These are phyloP conservation scores for Elsinoe ampelina DNA, from an alignment of 2,329 filamentous ascomycete genomes.

Conservation along the genomic window DNA sequence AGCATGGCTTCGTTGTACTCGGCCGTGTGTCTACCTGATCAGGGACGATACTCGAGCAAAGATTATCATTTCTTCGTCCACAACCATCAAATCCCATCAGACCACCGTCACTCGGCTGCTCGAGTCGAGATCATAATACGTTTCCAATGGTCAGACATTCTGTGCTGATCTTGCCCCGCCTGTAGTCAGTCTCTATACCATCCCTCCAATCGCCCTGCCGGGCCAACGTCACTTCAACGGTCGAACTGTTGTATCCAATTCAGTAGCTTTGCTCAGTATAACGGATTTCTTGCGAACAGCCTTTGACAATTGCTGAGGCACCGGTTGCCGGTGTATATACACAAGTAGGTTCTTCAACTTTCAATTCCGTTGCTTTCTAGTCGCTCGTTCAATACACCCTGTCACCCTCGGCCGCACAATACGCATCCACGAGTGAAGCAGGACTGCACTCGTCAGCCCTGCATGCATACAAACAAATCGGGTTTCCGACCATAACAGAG, in stretches of 20 bases:
- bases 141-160: background rate
- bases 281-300: conserved; percentile 12
- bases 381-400: no score
- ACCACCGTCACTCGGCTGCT: background rate
- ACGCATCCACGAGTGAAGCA: conserved; percentile 1
- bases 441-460: background rate
- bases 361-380: background rate
- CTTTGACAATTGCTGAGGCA: background rate
- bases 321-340: conserved; percentile 2
- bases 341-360: background rate
- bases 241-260: conserved; percentile 8
- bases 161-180: background rate
- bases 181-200: background rate
- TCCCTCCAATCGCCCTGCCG: conserved; percentile 2
- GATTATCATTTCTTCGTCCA: background rate
- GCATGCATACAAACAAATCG: background rate
- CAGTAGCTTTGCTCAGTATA: conserved; percentile 10
- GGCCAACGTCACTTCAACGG: conserved; percentile 8
- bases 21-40: background rate
- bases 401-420: background rate
- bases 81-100: background rate
- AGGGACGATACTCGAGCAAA: background rate
- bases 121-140: background rate
- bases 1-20: background rate
- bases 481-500: background rate